These are phyloP conservation scores for Scleroderma citrinum DNA, from an alignment of 768 basidiomycete genomes.

Conservation along the genomic window DNA sequence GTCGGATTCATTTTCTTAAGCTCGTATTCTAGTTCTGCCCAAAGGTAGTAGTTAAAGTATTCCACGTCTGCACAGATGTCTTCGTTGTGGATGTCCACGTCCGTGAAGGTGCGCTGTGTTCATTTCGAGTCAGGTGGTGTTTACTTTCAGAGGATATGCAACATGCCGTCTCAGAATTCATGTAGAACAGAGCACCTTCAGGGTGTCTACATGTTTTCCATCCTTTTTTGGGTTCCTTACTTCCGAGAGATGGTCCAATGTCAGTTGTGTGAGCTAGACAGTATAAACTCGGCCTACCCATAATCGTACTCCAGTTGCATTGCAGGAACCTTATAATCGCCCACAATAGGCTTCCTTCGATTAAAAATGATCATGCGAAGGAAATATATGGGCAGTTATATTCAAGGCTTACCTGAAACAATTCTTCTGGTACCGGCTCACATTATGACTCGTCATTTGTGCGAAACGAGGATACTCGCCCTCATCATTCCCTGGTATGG, in stretches of 20 bases:
- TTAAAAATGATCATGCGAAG: no score
- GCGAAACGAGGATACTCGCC: constrained; percentile 2
- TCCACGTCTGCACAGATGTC: constrained; percentile 30
- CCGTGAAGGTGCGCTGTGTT: constrained; percentile 47
- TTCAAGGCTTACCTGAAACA: not conserved
- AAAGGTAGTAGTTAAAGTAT: constrained; percentile 22
- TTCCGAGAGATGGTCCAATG: not conserved
- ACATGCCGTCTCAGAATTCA: constrained; percentile 39
- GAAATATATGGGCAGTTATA: no score
- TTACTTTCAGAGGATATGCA: not conserved
- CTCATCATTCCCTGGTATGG: constrained; percentile 2
- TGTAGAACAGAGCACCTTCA: constrained; percentile 58
- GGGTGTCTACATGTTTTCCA: constrained; percentile 51
- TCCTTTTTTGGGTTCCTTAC: constrained; percentile 17
- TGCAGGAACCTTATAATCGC: constrained; percentile 9
- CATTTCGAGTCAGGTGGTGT: not conserved
- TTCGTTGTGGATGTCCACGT: constrained; percentile 44
- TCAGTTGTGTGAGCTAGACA: not conserved
- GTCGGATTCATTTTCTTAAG: constrained; percentile 10
- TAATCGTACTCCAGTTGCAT: constrained; percentile 14
- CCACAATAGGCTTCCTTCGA: constrained; percentile 1
- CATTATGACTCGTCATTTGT: constrained; percentile 9
- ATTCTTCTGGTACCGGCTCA: constrained; percentile 9
- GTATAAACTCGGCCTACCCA: not conserved
- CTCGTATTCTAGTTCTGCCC: constrained; percentile 14